phyloP scores from a whole-genome alignment of 352 stramenopile genomes.

The Aphanomyces invadans region DNA sequence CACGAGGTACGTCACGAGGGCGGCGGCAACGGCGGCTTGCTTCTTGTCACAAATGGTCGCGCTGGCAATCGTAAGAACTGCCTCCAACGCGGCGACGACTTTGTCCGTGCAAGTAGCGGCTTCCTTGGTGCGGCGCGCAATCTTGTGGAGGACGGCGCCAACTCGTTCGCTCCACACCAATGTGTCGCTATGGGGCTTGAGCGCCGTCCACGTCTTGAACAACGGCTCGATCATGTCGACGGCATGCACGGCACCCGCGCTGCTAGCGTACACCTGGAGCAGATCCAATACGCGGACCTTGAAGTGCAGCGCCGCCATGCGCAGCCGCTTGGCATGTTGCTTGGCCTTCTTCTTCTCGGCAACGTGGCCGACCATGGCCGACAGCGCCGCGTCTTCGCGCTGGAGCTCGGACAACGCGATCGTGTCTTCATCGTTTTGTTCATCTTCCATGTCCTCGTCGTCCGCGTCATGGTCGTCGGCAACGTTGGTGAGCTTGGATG shows the following conservation, averaged over 20 bases:
- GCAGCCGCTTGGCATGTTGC: slow-evolving; percentile 59
- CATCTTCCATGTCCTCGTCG: slow-evolving; percentile 35
- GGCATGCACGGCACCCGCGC: slow-evolving; percentile 31
- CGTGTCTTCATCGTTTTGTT: slow-evolving; percentile 50
- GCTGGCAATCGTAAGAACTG: background rate
- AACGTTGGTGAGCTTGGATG: slow-evolving; percentile 19
- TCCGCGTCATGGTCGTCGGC: slow-evolving; percentile 16
- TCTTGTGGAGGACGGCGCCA: slow-evolving; percentile 16
- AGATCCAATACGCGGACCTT: slow-evolving; percentile 77
- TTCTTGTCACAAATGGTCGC: slow-evolving; percentile 18
- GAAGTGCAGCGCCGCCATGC: slow-evolving; percentile 72
- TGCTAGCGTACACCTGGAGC: slow-evolving; percentile 56
- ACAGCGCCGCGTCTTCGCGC: slow-evolving; percentile 67
- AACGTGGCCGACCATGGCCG: slow-evolving; percentile 71
- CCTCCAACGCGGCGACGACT: slow-evolving; percentile 2
- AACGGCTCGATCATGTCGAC: slow-evolving; percentile 53
- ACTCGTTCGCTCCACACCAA: slow-evolving; percentile 38
- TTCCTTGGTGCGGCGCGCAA: slow-evolving; percentile 18
- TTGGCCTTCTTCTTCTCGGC: slow-evolving; percentile 64
- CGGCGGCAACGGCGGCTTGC: slow-evolving; percentile 32
- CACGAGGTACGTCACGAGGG: slow-evolving; percentile 52
- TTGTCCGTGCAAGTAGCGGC: background rate
- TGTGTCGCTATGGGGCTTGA: slow-evolving; percentile 45
- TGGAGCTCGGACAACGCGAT: slow-evolving; percentile 56
- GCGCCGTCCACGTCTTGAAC: slow-evolving; percentile 44